Conservation (phyloP, 805 yeast species). For the Ogataea ramenticola region DNA sequence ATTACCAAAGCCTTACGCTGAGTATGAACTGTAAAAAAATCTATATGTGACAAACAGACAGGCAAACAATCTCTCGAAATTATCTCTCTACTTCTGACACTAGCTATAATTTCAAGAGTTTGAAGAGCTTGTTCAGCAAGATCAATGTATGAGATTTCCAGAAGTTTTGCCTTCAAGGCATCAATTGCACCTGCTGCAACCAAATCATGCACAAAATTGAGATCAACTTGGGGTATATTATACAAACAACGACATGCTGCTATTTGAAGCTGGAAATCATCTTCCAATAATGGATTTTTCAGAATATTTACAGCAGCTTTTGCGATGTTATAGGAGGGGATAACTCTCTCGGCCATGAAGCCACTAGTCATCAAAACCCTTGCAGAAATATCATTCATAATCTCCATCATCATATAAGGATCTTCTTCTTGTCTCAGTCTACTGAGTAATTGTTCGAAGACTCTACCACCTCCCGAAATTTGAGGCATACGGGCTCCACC, state of each 20-base stretch:
- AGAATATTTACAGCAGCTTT: slow-evolving; percentile 50
- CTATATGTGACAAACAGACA: slow-evolving; percentile 66
- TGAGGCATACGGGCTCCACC: slow-evolving; percentile 14
- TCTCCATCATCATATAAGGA: slow-evolving; percentile 54
- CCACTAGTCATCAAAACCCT: slow-evolving; percentile 59
- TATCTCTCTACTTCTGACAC: slow-evolving; percentile 43
- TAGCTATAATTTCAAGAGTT: slow-evolving; percentile 60
- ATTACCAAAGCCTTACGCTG: slow-evolving; percentile 75
- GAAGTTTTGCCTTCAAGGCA: slow-evolving; percentile 54
- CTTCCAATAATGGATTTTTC: slow-evolving; percentile 47
- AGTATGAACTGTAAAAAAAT: slow-evolving; percentile 83
- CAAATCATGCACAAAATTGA: slow-evolving; percentile 54
- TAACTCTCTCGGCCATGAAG: slow-evolving; percentile 49
- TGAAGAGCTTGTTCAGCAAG: slow-evolving; percentile 87
- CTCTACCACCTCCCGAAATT: slow-evolving; percentile 4
- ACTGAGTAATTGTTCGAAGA: slow-evolving; percentile 24
- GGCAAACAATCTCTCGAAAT: slow-evolving; percentile 54
- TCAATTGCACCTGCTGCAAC: slow-evolving; percentile 61
- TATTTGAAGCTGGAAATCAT: slow-evolving; percentile 72
- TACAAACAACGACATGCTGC: slow-evolving; percentile 80
- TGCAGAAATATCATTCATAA: slow-evolving; percentile 58
- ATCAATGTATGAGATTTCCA: slow-evolving; percentile 79
- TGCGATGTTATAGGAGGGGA: slow-evolving; percentile 55
- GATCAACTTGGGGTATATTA: slow-evolving; percentile 70
- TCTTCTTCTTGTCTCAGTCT: slow-evolving; percentile 42